A percentile compares a stretch with the other conserved stretches of the same genome.
These are phyloP conservation scores for Puccinia sorghi DNA, from an alignment of 1,284 basidiomycete species.

Conservation along the genomic window DNA sequence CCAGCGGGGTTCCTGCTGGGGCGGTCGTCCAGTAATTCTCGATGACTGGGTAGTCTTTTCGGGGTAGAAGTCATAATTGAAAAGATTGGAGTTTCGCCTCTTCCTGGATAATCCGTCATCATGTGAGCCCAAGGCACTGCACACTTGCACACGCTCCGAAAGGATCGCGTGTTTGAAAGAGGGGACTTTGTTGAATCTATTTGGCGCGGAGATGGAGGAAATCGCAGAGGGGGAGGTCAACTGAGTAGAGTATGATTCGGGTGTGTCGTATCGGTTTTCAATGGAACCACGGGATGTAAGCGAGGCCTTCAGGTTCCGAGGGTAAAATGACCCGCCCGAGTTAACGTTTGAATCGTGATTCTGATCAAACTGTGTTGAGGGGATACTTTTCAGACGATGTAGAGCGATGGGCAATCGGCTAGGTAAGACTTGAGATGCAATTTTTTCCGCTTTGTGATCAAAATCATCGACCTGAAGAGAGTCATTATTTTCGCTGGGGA, in stretches of 20 bases:
- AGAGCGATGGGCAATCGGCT: conserved; percentile 6
- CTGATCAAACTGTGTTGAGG: neutral
- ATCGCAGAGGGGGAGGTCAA: conserved; percentile 1
- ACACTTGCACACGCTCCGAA: neutral
- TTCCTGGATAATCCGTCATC: neutral
- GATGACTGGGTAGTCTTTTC: neutral
- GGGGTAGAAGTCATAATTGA: neutral
- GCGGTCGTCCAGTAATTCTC: neutral
- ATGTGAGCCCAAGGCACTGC: neutral
- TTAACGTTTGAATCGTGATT: too few species aligned
- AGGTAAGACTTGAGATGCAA: neutral
- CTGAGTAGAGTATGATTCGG: conserved; percentile 11
- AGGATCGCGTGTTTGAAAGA: neutral
- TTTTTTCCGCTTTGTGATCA: neutral
- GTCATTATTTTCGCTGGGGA: neutral
- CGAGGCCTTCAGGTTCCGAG: neutral
- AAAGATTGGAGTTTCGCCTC: neutral
- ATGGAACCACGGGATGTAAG: neutral
- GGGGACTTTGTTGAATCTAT: too few species aligned
- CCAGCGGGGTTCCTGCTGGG: neutral
- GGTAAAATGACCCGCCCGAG: neutral
- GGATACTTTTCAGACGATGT: conserved; percentile 14
- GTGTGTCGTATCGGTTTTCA: conserved; percentile 16
- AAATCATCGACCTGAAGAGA: neutral
- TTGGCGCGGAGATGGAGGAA: neutral